Evolutionary conservation across 2,329 filamentous ascomycete species (phyloP), one percentile per base, ranked within the genome.

Genomic region (Trichoderma aggressivum): DNA sequence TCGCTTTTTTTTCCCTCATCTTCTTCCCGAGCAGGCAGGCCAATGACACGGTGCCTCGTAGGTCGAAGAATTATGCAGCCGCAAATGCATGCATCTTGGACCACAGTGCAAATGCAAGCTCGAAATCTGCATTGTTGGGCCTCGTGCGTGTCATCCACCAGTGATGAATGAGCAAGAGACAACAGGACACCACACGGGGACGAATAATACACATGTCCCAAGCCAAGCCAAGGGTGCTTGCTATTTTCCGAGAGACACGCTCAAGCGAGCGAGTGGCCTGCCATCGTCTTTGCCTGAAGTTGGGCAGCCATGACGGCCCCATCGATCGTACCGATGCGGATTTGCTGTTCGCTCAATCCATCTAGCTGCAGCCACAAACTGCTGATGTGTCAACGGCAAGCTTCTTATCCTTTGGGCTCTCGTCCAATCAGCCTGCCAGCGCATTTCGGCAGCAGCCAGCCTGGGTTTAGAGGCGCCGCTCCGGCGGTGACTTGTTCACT

Each of bases 401-500:
- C 66, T 53, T 60, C 56, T 61, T 69, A 53, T 62, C 59, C 67
- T 63, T 70, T 70, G 59, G 67, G 58, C 60, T 53, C 43, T 59
- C 61, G 58, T 47, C 63, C 70, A 67, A 67, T 71, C 63, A 71
- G 62, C 56, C 70, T 62, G 63, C 70, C 70, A 71, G 70, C 70
- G 58, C 55, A 61, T 55, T 53, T 53, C 60, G 55, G 70, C n/a
- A 71, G 62, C 62, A 36, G 39, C 61, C 70, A 59, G 61, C 69
- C 59, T 66, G 30, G 61, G 69, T 18, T 39, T 71, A 66, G 69
- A 60, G 69, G 69, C 61, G 67, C 34, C 63, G 56, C 47, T 71
- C 66, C 43, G 55, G 70, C 58, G 70, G 70, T 71, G 70, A 67
- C 70, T 71, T 71, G 69, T 71, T 43, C 63, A 69, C n/a, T 60